Evolutionary conservation across 2,329 filamentous ascomycete genomes (phyloP).

Genomic region (Geoglossum cookeanum): DNA sequence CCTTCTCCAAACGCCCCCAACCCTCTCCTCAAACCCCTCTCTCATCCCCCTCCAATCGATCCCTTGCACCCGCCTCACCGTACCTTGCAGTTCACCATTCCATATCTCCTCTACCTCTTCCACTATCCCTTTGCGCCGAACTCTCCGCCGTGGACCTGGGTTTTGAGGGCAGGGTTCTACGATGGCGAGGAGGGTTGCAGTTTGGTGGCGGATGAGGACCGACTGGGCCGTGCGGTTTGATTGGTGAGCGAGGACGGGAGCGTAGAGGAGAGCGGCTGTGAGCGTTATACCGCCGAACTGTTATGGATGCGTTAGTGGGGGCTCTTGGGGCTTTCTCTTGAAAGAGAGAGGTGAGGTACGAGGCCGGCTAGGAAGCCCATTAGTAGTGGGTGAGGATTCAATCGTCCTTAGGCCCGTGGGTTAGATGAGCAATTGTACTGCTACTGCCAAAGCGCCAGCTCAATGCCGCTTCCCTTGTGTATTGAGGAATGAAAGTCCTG

Average conservation of each 20-base stretch:
- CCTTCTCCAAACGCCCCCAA: background rate
- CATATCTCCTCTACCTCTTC: background rate
- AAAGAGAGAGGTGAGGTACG: conserved; percentile 16
- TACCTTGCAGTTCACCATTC: background rate
- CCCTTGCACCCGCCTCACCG: background rate
- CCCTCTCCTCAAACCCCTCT: background rate
- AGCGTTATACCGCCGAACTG: conserved; percentile 32
- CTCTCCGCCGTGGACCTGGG: background rate
- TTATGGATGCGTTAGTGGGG: conserved; percentile 2
- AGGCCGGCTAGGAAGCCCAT: conserved; percentile 35
- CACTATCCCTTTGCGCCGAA: background rate
- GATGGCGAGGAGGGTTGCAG: conserved; percentile 23
- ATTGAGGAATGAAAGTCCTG: no score
- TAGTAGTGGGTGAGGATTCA: background rate
- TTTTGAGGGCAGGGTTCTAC: conserved; percentile 21
- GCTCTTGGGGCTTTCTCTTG: background rate
- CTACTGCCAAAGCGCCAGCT: no score
- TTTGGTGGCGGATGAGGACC: conserved; percentile 26
- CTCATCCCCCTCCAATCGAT: background rate
- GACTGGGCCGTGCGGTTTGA: conserved; percentile 27
- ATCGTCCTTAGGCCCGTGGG: no score
- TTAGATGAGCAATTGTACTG: background rate
- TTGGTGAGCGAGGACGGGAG: conserved; percentile 24
- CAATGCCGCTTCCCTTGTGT: no score
- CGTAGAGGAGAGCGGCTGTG: conserved; percentile 25